Conservation (phyloP, 306 rosid species). For the Luffa acutangula region DNA sequence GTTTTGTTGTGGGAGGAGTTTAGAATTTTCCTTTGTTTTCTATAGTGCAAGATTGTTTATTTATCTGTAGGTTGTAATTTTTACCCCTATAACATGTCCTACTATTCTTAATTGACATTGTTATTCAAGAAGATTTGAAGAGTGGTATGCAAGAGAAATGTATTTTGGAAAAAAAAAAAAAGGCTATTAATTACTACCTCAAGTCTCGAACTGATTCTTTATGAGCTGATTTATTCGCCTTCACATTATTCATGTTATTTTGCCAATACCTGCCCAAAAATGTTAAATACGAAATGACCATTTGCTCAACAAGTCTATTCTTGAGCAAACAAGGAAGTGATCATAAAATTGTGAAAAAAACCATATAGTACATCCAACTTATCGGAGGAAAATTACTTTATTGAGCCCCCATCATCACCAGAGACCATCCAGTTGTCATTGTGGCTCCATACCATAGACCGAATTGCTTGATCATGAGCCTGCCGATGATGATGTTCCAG, state of each 20-base stretch:
- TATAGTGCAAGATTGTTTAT: background rate
- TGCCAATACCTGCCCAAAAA: constrained; percentile 73
- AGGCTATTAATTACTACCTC: constrained; percentile 34
- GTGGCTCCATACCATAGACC: constrained; percentile 99
- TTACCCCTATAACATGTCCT: background rate
- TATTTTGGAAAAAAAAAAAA: background rate
- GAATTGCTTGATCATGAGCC: constrained; percentile 99
- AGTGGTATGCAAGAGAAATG: constrained; percentile 11
- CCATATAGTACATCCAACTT: constrained; percentile 1
- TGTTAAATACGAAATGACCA: background rate
- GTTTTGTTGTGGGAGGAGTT: background rate
- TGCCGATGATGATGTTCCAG: constrained; percentile 17
- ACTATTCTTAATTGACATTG: background rate
- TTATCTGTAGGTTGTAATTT: background rate
- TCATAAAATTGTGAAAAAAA: background rate
- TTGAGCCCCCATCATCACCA: constrained; percentile 97
- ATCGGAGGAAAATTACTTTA: constrained; percentile 48
- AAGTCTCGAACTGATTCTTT: constrained; percentile 97
- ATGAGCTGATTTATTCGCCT: constrained; percentile 95
- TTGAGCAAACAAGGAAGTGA: background rate
- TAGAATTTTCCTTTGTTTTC: constrained; percentile 1
- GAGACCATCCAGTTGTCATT: constrained; percentile 99
- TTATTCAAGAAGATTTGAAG: background rate
- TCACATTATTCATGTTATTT: constrained; percentile 97
- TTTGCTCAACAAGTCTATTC: background rate